Conservation (phyloP, 116 monocot genomes). For the Phalaenopsis hybrid region DNA sequence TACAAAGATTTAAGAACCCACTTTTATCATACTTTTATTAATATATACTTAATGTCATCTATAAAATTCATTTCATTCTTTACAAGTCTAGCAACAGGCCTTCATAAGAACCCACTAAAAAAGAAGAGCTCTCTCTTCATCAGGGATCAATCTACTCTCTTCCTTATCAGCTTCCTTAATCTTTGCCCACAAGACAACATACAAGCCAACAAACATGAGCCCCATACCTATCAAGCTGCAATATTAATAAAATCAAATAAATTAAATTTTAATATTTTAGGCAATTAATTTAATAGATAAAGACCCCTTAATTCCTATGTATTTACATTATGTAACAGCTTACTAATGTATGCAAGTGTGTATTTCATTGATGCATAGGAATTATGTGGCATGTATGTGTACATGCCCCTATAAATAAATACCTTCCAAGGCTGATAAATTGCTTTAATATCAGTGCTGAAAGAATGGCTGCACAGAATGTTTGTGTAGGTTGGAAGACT, state of each 20-base stretch:
- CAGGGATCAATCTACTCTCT: neutral
- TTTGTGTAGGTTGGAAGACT: conserved; percentile 47
- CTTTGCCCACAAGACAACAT: conserved; percentile 51
- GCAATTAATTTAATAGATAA: neutral
- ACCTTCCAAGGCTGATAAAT: conserved; percentile 36
- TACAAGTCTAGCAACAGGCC: too few relatives aligned
- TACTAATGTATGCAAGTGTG: too few relatives aligned
- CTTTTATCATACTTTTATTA: too few relatives aligned
- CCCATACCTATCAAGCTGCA: conserved; percentile 37
- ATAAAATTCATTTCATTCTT: too few relatives aligned
- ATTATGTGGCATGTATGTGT: too few relatives aligned
- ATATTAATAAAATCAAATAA: neutral
- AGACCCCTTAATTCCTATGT: too few relatives aligned
- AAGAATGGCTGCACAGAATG: conserved; percentile 37
- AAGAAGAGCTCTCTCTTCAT: conserved; percentile 22
- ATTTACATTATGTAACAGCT: too few relatives aligned
- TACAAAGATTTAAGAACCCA: too few relatives aligned
- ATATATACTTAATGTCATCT: too few relatives aligned
- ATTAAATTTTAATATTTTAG: neutral
- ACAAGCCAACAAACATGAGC: conserved; percentile 35
- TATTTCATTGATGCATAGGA: too few relatives aligned
- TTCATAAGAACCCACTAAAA: neutral
- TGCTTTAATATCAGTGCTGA: conserved; percentile 43
- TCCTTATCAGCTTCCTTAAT: conserved; percentile 25
- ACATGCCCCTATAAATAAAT: neutral